A percentile compares a stretch with the other conserved stretches of the same genome.
Evolutionary conservation across 2,329 filamentous ascomycete genomes (phyloP).

Genomic region (Aureobasidium melanogenum): DNA sequence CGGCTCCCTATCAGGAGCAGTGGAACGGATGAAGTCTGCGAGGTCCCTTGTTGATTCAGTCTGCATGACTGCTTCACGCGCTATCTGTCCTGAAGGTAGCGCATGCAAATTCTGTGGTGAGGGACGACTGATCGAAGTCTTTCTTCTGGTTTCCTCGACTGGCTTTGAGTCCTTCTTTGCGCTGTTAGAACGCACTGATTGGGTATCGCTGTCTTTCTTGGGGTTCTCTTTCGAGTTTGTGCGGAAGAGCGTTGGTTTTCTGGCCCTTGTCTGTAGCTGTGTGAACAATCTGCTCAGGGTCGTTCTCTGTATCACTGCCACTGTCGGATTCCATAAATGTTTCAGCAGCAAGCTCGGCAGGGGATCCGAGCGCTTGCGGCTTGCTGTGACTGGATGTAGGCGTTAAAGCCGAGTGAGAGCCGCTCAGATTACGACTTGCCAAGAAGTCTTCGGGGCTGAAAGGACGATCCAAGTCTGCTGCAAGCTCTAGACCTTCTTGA

Average conservation of each 20-base stretch:
- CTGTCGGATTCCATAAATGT: not conserved
- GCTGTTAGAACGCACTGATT: not conserved
- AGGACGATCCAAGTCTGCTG: not conserved
- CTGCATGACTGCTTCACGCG: conserved; percentile 65
- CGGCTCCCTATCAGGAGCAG: conserved; percentile 50
- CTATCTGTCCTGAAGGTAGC: conserved; percentile 30
- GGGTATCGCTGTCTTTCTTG: not conserved
- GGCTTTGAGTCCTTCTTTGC: not conserved
- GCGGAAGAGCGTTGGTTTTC: not conserved
- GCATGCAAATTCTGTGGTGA: conserved; percentile 23
- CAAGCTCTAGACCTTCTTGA: not conserved
- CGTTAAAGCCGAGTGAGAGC: not conserved
- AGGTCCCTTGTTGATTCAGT: conserved; percentile 71
- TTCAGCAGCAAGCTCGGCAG: not conserved
- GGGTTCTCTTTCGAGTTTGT: not conserved
- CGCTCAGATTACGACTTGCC: conserved; percentile 7
- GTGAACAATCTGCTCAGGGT: not conserved
- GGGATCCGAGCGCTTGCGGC: not conserved
- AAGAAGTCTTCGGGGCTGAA: conserved; percentile 7
- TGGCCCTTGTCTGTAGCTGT: not conserved
- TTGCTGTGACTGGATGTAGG: not conserved
- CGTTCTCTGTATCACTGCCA: not conserved
- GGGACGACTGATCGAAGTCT: conserved; percentile 23
- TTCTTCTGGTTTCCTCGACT: not conserved
- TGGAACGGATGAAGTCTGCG: conserved; percentile 81